Evolutionary conservation across 2,329 filamentous ascomycete species (phyloP), one percentile per base, ranked within the genome.

Genomic region (Hypoxylon sp.): DNA sequence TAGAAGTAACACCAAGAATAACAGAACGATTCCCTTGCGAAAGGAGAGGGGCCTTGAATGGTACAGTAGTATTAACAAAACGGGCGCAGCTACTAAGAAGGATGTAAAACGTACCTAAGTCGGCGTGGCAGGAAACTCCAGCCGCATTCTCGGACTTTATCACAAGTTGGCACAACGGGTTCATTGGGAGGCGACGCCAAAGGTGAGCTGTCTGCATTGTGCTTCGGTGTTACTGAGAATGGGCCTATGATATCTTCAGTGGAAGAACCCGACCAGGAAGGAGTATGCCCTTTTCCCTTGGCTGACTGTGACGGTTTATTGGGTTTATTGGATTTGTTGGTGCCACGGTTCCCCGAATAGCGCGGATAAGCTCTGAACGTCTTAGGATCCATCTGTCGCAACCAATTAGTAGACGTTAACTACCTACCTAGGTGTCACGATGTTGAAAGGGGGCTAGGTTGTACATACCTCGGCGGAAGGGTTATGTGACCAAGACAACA

Each of bases 21-120:
- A n/a, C 3, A 64, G 16, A 12, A 63, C 40, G 31, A 61, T 11
- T 8, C 61, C n/a, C 44, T 63, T 65, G 5, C 60, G 56, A 31
- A 64, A n/a, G 8, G 63, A 59, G 38, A 60, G 20, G 11, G 54
- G 62, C 21, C 65, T 68, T 57, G 53, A 17, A 29, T 25, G 51
- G 20, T 34, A 20, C 11, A 25, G 59, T 25, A 63, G 29, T 48
- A 66, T 67, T 66, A 67, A 65, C 56, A 56, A 51, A 55, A 30
- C 34, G 46, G 16, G 30, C n/a, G 35, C 4, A 11, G 13, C 5
- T 7, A 21, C 13, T 9, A 25, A 31, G 32, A 17, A 38, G 26
- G 17, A 13, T 17, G 7, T 25, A 13, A 31, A n/a, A 57, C 65
- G 51, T 57, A 67, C 65, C 63, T 63, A 20, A 64, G 40, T n/a